These are phyloP conservation scores for Zanthoxylum bungeanum DNA, from an alignment of 345 rosid species.

Conservation along the genomic window DNA sequence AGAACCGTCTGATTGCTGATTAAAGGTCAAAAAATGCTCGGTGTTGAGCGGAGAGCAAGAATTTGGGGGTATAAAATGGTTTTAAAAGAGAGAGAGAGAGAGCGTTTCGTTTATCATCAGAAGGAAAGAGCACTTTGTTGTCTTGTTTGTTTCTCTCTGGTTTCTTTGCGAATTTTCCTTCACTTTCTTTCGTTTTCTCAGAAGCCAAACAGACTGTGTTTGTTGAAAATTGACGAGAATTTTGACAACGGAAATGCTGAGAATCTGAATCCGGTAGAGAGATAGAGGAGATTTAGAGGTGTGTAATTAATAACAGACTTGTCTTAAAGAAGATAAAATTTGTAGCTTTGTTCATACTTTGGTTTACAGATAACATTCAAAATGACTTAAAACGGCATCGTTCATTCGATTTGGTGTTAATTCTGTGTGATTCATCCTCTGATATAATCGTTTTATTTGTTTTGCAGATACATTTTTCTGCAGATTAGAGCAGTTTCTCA, in stretches of 20 bases:
- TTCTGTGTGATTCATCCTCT: slow-evolving; percentile 8
- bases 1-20: slow-evolving; percentile 27
- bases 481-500: slow-evolving; percentile 14
- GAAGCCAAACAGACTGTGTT: slow-evolving; percentile 24
- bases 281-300: slow-evolving; percentile 15
- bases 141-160: slow-evolving; percentile 11
- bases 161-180: slow-evolving; percentile 32
- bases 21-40: slow-evolving; percentile 17
- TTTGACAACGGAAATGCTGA: slow-evolving; percentile 21
- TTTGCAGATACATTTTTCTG: slow-evolving; percentile 25
- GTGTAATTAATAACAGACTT: slow-evolving; percentile 17
- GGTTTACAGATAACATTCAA: slow-evolving; percentile 22
- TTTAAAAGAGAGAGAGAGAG: slow-evolving; percentile 15
- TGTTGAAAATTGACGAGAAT: neutral
- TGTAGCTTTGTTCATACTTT: neutral
- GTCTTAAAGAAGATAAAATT: neutral
- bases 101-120: slow-evolving; percentile 23
- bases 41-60: slow-evolving; percentile 12
- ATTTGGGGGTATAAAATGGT: slow-evolving; percentile 19
- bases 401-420: neutral
- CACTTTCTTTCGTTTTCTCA: slow-evolving; percentile 29
- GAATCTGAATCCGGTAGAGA: slow-evolving; percentile 23
- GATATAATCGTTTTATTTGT: neutral
- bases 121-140: slow-evolving; percentile 13
- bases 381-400: neutral